Conservation (phyloP, 2,329 filamentous ascomycete genomes). For the Domatiomyces catenatus region DNA sequence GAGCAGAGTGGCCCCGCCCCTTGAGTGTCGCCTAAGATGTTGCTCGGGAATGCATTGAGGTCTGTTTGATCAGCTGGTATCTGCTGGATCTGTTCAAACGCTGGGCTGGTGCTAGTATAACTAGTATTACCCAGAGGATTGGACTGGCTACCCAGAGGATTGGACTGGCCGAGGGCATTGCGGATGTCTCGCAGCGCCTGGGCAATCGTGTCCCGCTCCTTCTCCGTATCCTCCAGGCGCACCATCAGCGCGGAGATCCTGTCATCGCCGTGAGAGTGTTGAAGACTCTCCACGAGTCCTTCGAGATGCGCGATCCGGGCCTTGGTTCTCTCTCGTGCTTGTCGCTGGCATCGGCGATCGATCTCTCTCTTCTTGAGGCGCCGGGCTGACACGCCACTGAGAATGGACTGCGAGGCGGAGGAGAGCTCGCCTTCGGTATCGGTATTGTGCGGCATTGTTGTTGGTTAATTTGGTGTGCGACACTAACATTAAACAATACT, state of each 20-base stretch:
- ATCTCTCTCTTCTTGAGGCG: slow-evolving; percentile 17
- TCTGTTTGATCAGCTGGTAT: too few species aligned
- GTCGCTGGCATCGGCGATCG: slow-evolving; percentile 16
- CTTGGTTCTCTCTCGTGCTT: slow-evolving; percentile 16
- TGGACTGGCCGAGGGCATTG: slow-evolving; percentile 9
- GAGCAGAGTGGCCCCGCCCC: too few species aligned
- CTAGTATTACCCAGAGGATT: slow-evolving; percentile 3
- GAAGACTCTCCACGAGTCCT: slow-evolving; percentile 15
- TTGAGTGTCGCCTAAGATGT: too few species aligned
- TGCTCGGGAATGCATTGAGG: too few species aligned
- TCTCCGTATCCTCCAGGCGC: slow-evolving; percentile 12
- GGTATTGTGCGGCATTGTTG: too few species aligned
- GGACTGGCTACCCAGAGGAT: too few species aligned
- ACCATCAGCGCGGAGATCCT: slow-evolving; percentile 13
- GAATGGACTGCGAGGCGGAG: too few species aligned
- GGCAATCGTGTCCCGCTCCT: slow-evolving; percentile 13
- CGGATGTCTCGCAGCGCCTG: slow-evolving; percentile 16
- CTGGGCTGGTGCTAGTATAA: too few species aligned
- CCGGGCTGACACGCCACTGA: slow-evolving; percentile 9
- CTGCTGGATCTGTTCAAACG: too few species aligned
- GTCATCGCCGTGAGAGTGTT: slow-evolving; percentile 12
- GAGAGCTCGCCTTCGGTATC: too few species aligned
- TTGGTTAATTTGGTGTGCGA: too few species aligned
- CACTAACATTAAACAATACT: too few species aligned
- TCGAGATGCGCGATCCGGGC: slow-evolving; percentile 16